Evolutionary conservation across 1,139 yeast species (phyloP).

Genomic region (Geotrichum aggregatum): DNA sequence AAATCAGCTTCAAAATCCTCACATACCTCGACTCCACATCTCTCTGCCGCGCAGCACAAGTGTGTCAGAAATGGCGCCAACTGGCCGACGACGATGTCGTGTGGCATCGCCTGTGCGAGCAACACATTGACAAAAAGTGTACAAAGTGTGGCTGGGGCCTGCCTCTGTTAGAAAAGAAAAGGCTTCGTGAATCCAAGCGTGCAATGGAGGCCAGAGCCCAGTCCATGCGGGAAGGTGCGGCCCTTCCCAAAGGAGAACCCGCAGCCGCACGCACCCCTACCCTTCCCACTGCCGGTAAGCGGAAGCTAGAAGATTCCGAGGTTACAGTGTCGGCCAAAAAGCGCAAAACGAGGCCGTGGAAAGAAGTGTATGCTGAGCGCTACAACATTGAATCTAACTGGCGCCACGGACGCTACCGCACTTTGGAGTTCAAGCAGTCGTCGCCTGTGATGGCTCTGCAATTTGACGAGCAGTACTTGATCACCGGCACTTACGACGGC

Average conservation of each 20-base stretch:
- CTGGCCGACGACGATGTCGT: conserved; percentile 94
- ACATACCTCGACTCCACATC: conserved; percentile 90
- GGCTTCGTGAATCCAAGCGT: conserved; percentile 35
- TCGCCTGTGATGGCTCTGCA: conserved; percentile 76
- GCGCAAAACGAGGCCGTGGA: conserved; percentile 78
- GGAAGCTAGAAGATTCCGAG: conserved; percentile 1
- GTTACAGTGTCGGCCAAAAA: conserved; percentile 19
- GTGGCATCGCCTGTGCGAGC: conserved; percentile 98
- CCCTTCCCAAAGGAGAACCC: conserved; percentile 25
- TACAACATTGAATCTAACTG: conserved; percentile 89
- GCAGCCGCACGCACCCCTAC: not conserved
- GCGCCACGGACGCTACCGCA: conserved; percentile 72
- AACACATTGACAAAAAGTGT: conserved; percentile 93
- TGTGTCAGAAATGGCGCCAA: conserved; percentile 75
- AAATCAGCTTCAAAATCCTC: conserved; percentile 74
- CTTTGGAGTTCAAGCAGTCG: conserved; percentile 75
- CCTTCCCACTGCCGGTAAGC: too few species aligned
- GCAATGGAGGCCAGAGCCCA: conserved; percentile 35
- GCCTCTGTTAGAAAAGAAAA: conserved; percentile 61
- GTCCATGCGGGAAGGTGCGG: too few species aligned
- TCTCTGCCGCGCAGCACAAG: conserved; percentile 89
- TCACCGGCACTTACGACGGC: conserved; percentile 90
- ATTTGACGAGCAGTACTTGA: conserved; percentile 68
- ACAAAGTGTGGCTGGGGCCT: conserved; percentile 99
- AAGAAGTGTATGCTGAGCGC: conserved; percentile 86